These are phyloP conservation scores for Theileria sp. DNA, from an alignment of 169 alveolate genomes.

Conservation along the genomic window DNA sequence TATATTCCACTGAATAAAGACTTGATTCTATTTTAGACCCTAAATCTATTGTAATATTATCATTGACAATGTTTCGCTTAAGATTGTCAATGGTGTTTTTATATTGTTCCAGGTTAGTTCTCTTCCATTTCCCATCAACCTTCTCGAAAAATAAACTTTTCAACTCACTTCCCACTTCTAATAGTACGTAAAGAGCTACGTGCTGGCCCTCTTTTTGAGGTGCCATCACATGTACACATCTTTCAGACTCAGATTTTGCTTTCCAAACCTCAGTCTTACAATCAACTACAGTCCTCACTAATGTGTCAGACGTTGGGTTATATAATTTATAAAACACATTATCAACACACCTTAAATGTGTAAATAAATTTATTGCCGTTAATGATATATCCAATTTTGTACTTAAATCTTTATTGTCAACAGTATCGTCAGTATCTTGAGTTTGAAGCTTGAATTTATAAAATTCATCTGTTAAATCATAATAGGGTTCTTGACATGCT, in stretches of 20 bases:
- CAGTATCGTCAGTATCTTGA: not conserved
- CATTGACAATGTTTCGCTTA: not conserved
- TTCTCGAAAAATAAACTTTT: conserved; percentile 5
- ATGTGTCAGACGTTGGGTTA: not conserved
- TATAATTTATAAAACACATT: conserved; percentile 1
- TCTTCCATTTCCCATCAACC: not conserved
- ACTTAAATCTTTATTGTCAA: not conserved
- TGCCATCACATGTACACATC: conserved; percentile 7
- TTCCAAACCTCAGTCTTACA: not conserved
- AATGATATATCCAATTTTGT: not conserved
- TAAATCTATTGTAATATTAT: not conserved
- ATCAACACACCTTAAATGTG: not conserved
- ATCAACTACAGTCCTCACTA: not conserved
- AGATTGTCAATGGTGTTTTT: not conserved
- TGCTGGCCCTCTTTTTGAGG: conserved; percentile 2
- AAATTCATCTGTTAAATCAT: not conserved
- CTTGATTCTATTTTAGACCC: not conserved
- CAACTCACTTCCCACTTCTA: not conserved
- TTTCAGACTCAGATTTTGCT: conserved; percentile 1
- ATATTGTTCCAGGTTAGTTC: not conserved
- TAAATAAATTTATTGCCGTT: not conserved
- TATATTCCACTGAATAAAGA: not conserved
- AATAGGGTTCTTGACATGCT: not conserved
- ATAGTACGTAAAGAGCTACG: conserved; percentile 3
- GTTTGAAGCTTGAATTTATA: not conserved